phyloP scores from a whole-genome alignment of 2,329 filamentous ascomycete genomes.

The Alternaria ventricosa region DNA sequence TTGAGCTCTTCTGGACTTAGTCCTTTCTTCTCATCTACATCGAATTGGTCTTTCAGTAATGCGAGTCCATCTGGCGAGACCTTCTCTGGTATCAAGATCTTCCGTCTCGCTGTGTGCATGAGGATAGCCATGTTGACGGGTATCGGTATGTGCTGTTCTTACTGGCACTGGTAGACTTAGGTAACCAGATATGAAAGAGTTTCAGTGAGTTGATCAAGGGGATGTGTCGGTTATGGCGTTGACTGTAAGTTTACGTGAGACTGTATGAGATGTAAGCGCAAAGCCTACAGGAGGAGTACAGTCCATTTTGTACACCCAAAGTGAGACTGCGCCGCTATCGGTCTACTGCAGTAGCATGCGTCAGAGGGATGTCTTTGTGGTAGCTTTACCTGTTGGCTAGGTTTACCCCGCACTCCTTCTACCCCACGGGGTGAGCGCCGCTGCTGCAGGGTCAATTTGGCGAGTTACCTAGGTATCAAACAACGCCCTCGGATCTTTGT shows the following conservation, averaged over 20 bases:
- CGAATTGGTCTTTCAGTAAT: conserved; percentile 69
- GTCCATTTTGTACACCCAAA: conserved; percentile 15
- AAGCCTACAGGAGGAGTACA: not conserved
- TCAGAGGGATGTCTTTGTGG: conserved; percentile 34
- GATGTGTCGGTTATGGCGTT: not conserved
- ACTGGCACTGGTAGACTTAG: too few species aligned
- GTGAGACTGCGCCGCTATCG: conserved; percentile 36
- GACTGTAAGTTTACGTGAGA: not conserved
- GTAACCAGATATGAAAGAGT: not conserved
- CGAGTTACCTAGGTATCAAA: not conserved
- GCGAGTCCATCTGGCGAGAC: conserved; percentile 79
- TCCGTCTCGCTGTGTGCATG: conserved; percentile 46
- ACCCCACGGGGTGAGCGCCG: conserved; percentile 31
- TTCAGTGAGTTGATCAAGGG: not conserved
- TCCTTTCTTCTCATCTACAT: conserved; percentile 72
- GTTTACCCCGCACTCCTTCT: conserved; percentile 41
- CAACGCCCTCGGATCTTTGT: not conserved
- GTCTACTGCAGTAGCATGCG: conserved; percentile 20
- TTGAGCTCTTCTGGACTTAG: conserved; percentile 69
- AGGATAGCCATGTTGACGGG: conserved; percentile 39
- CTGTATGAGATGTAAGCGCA: not conserved
- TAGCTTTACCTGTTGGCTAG: conserved; percentile 29
- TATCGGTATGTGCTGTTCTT: not conserved
- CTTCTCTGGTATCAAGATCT: conserved; percentile 78
- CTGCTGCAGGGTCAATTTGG: not conserved